Evolutionary conservation across 2,329 filamentous ascomycete species (phyloP), one percentile per base, ranked within the genome.

Genomic region (Cercospora sp.): DNA sequence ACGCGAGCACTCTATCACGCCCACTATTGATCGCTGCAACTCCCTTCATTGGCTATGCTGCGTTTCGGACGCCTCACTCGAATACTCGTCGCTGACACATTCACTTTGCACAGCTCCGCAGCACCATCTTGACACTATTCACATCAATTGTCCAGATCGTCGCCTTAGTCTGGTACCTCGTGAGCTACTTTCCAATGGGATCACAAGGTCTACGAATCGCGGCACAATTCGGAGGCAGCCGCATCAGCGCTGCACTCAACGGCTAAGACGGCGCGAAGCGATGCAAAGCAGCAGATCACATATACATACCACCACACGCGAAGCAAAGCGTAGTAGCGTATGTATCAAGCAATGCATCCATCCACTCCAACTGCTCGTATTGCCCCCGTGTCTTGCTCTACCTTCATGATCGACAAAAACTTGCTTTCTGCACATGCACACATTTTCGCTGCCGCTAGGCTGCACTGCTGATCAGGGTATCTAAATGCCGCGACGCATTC

Each of bases 181-280:
- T 98, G 80, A 96, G 92, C 81, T 99, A 99, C 80, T 98, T 98
- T 76, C 95, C 95, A 28, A 97, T 98, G 94, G 95, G 95, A 48
- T 92, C 91, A 66, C 91, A 90, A 65, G 93, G 95, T 51, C 82
- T 99, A 72, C 90, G 94, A 68, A 88, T 97, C 73, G 93, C 93
- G 67, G 92, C 93, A 53, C 89, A 89, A 3, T 95, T 97, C 77
- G 95, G 94, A 23, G 92, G 91, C 20, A 90, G 90, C 77, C 87
- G 94, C 77, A 91, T 96, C 42, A 87, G 92, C 5, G 87, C 93
- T 63, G 98, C 51, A 42, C 53, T 64, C 31, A 59, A 48, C 63
- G 63, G 53, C 16, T 64, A 48, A 45, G 26, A 31, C 45, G 39
- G 60, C 30, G 42, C 60, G 60, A 63, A 31, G 39, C 60, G 60